Base-by-base conservation (phyloP, 306 rosid genomes). In the Trifolium repens region DNA sequence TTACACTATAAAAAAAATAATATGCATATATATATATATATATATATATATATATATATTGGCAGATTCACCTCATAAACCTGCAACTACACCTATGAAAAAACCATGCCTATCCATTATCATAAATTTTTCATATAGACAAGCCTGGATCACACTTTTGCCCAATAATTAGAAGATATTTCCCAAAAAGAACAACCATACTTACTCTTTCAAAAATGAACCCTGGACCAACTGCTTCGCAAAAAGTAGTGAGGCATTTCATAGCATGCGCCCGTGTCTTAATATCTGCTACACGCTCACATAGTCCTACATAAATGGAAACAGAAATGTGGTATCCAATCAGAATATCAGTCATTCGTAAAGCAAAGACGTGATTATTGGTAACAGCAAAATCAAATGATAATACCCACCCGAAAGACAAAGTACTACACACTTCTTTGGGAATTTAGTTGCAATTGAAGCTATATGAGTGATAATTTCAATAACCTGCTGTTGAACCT, bases 401-500 rank as follows among this genome's bases (percentile, higher is more conserved):
- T 52, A 70, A 58, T 61, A 82, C 94, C 82, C 81, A 96, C 99
- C 99, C 40, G 74, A 71, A 65, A 96, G 93, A 85, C 98, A 96
- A 66, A 92, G 97, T 43, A 96, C 96, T 1, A 89, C 89, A 54
- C 99, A 96, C 83, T 96, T 96, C 89, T 96, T 96, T 3, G 96
- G 99, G 83, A 92, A 89, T 67, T 91, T 96, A 55, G 82, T 79
- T 8, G 87, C 90, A 47, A 87, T 89, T 9, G 89, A 90, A 75
- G 96, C 94, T 80, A 92, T 84, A 79, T 84, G 81, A 65, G 90
- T 88, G 65, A 87, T 53, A 83, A 90, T 87, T 83, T 96, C 99
- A 71, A 96, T 87, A 79, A 88, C 96, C 87, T 92, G 99, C 82
- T 96, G 99, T 82, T 94, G 99, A 82, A 94, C 97, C 99, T 94